These are phyloP conservation scores for Saccharum spontaneum DNA, from an alignment of 176 grass and related monocot genomes.

Conservation along the genomic window DNA sequence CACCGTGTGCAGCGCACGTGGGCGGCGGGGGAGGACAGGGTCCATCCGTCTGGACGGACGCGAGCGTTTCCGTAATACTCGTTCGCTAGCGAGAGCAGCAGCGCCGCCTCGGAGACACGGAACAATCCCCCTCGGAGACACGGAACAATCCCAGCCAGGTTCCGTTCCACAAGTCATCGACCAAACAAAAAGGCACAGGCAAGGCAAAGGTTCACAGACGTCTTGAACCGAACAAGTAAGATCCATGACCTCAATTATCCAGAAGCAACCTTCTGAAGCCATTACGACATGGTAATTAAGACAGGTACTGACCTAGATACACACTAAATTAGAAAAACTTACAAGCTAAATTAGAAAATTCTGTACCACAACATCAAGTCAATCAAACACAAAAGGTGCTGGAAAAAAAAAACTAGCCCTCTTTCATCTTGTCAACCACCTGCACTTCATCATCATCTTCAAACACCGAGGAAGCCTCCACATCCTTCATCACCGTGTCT, in stretches of 20 bases:
- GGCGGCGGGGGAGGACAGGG: too few species aligned
- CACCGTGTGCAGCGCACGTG: too few species aligned
- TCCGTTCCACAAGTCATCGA: not conserved
- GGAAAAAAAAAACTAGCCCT: not conserved
- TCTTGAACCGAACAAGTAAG: not conserved
- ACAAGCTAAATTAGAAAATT: not conserved
- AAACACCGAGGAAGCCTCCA: constrained; percentile 15
- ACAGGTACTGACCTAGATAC: not conserved
- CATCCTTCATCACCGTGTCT: constrained; percentile 34
- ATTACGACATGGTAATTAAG: not conserved
- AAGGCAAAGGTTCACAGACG: not conserved
- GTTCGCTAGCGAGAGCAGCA: too few species aligned
- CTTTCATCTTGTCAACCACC: constrained; percentile 30
- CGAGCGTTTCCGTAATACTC: too few species aligned
- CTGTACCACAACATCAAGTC: constrained; percentile 11
- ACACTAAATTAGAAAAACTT: constrained; percentile 3
- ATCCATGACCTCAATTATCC: not conserved
- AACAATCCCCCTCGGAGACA: too few species aligned
- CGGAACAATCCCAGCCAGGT: too few species aligned
- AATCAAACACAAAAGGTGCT: not conserved
- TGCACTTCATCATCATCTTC: constrained; percentile 32
- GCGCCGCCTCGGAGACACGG: too few species aligned
- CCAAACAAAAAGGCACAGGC: not conserved
- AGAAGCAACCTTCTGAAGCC: not conserved
- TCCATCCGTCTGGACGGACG: too few species aligned